Conservation (phyloP, 1,284 basidiomycete genomes). For the Fomitopsis pinicola region DNA sequence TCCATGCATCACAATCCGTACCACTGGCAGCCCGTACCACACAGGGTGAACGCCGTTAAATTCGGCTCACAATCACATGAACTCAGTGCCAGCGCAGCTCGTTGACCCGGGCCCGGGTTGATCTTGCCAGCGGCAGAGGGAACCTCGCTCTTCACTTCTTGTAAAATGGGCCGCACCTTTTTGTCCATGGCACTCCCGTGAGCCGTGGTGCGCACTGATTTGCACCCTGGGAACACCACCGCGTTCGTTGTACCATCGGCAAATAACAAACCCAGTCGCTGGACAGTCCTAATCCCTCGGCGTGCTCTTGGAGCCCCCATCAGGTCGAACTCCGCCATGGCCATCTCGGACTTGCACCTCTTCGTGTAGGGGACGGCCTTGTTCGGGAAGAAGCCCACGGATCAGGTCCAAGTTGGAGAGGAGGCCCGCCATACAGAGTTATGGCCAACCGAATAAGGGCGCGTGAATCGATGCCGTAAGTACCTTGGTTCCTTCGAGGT, state of each 20-base stretch:
- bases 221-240: not conserved
- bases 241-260: not conserved
- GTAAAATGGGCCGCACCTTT: not conserved
- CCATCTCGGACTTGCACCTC: not conserved
- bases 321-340: not conserved
- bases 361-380: not conserved
- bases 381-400: not conserved
- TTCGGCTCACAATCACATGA: not conserved
- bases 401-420: not conserved
- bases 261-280: not conserved
- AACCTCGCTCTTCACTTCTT: not conserved
- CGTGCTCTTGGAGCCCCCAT: not conserved
- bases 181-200: not conserved
- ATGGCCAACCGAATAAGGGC: not conserved
- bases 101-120: too few relatives aligned
- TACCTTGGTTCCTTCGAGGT: not conserved
- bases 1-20: not conserved
- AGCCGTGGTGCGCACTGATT: not conserved
- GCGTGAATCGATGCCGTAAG: not conserved
- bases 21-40: too few relatives aligned
- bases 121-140: not conserved
- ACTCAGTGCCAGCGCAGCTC: not conserved
- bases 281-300: not conserved
- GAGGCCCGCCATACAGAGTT: not conserved
- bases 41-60: not conserved